Conservation (phyloP, 1,284 basidiomycete genomes). For the Leccinum pachyderme region DNA sequence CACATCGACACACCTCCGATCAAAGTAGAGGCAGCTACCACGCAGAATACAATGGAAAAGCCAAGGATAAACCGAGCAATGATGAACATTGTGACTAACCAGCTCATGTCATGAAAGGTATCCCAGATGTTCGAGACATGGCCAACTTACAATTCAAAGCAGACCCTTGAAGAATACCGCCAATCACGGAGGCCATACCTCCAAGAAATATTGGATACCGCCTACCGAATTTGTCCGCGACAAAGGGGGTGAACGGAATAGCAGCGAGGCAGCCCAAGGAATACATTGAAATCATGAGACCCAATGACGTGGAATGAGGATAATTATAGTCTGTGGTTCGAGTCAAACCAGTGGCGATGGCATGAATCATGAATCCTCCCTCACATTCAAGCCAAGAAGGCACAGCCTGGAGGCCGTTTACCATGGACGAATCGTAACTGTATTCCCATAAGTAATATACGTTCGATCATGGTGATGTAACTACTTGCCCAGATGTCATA, state of each 20-base stretch:
- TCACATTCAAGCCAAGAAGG: neutral
- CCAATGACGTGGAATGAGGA: neutral
- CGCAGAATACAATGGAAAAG: neutral
- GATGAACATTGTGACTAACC: neutral
- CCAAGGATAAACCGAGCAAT: neutral
- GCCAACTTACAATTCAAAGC: neutral
- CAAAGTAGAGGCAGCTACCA: neutral
- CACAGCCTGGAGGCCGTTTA: neutral
- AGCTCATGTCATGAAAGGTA: neutral
- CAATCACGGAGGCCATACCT: neutral
- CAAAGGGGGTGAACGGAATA: neutral
- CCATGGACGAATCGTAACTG: neutral
- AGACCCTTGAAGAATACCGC: neutral
- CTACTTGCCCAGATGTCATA: no score
- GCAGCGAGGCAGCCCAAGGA: neutral
- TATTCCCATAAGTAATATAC: neutral
- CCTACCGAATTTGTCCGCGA: neutral
- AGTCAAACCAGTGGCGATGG: neutral
- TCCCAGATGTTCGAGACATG: neutral
- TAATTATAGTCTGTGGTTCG: neutral
- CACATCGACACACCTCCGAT: neutral
- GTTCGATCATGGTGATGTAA: no score
- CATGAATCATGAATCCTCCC: neutral
- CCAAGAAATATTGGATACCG: neutral
- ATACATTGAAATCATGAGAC: neutral